These are phyloP conservation scores for Penicillium coprophilum DNA, from an alignment of 495 filamentous ascomycete genomes.

Conservation along the genomic window DNA sequence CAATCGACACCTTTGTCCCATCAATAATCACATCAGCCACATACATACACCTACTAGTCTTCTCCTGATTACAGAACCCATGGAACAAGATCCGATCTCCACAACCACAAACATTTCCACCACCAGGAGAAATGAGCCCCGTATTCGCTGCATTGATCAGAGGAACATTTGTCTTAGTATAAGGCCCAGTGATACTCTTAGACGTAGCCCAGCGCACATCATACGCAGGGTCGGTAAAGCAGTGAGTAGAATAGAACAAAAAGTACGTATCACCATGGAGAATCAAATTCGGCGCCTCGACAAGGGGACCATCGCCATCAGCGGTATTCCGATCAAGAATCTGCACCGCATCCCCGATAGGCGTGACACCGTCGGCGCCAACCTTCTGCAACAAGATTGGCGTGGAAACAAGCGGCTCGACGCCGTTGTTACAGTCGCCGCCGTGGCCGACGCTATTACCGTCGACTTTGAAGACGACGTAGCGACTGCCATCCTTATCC, in stretches of 20 bases:
- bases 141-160: constrained; percentile 43
- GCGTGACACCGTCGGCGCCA: constrained; percentile 48
- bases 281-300: constrained; percentile 61
- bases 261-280: constrained; percentile 49
- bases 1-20: constrained; percentile 25
- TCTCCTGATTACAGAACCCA: constrained; percentile 42
- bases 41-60: constrained; percentile 35
- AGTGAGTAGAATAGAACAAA: constrained; percentile 62
- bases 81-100: constrained; percentile 53
- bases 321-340: constrained; percentile 52
- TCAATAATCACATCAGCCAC: constrained; percentile 33
- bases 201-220: constrained; percentile 56
- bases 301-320: constrained; percentile 55
- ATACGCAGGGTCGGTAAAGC: constrained; percentile 52
- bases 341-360: constrained; percentile 49
- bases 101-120: constrained; percentile 47
- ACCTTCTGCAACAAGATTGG: constrained; percentile 63
- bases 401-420: constrained; percentile 48
- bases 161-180: constrained; percentile 37
- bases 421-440: constrained; percentile 55
- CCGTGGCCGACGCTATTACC: constrained; percentile 59
- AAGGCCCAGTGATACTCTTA: constrained; percentile 46
- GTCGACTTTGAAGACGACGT: constrained; percentile 63
- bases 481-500: constrained; percentile 53
- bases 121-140: constrained; percentile 50